These are phyloP conservation scores for Boeremia lycopersici DNA, from an alignment of 2,329 filamentous ascomycete genomes.

Conservation along the genomic window DNA sequence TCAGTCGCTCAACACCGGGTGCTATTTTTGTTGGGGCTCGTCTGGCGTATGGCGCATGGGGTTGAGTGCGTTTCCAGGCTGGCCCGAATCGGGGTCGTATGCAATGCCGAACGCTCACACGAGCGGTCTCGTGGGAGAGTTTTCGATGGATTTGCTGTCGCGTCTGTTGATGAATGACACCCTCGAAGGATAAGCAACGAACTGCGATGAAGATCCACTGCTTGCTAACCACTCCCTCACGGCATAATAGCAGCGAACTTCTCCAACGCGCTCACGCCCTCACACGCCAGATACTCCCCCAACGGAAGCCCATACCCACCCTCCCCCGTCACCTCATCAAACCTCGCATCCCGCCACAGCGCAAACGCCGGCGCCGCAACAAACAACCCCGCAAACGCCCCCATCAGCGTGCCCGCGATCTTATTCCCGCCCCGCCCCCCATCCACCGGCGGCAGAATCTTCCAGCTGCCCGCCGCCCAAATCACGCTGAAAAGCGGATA, in stretches of 20 bases:
- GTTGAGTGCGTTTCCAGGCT: neutral
- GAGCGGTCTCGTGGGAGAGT: too few species aligned
- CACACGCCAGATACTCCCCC: neutral
- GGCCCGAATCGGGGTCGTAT: too few species aligned
- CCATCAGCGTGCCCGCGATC: conserved; percentile 6
- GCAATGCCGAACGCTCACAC: too few species aligned
- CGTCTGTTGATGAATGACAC: too few species aligned
- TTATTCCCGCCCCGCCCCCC: conserved; percentile 1
- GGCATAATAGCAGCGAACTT: conserved; percentile 16
- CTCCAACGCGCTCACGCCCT: conserved; percentile 1
- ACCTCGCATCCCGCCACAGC: neutral
- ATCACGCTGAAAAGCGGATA: neutral
- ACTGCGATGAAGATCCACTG: too few species aligned
- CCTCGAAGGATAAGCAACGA: too few species aligned
- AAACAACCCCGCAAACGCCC: conserved; percentile 15
- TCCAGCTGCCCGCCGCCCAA: neutral
- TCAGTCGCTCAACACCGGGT: neutral
- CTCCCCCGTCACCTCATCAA: neutral
- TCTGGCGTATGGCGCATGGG: neutral
- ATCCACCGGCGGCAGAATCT: neutral
- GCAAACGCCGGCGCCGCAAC: conserved; percentile 8
- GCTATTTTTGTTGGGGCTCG: neutral
- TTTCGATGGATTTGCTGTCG: too few species aligned
- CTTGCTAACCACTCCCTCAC: neutral
- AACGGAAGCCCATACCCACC: neutral